Percentiles rank a stretch among this genome's conserved stretches.
Conservation (phyloP, 2,329 filamentous ascomycete genomes). For the Aspergillus aculeatus region DNA sequence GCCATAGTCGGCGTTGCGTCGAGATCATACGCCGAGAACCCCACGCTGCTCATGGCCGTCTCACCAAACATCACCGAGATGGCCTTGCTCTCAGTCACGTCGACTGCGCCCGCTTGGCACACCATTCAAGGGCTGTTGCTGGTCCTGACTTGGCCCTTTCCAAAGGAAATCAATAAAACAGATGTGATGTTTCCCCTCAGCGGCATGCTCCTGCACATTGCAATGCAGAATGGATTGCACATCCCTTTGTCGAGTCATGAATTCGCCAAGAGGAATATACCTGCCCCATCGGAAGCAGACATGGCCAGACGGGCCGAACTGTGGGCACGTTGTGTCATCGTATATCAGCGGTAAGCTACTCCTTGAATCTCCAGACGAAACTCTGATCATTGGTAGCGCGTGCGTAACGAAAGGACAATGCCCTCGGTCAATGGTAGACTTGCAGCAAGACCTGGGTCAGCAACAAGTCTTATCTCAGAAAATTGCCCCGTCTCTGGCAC, state of each 20-base stretch:
- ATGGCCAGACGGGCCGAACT: conserved; percentile 39
- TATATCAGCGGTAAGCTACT: conserved; percentile 38
- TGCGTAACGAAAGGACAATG: conserved; percentile 41
- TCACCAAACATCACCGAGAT: conserved; percentile 36
- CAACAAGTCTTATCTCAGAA: conserved; percentile 35
- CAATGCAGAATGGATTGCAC: conserved; percentile 45
- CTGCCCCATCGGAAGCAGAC: conserved; percentile 33
- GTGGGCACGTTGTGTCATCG: conserved; percentile 42
- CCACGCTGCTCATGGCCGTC: conserved; percentile 38
- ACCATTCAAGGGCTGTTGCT: conserved; percentile 40
- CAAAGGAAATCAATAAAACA: conserved; percentile 31
- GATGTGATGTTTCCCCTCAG: conserved; percentile 39
- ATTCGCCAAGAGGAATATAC: conserved; percentile 37
- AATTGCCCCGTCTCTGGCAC: conserved; percentile 33
- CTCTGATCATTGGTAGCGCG: conserved; percentile 24
- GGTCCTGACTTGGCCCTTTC: conserved; percentile 43
- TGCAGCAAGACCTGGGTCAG: conserved; percentile 38
- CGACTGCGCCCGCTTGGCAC: conserved; percentile 31
- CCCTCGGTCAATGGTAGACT: conserved; percentile 32
- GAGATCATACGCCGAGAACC: conserved; percentile 39
- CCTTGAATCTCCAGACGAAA: background rate
- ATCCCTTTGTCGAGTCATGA: conserved; percentile 45
- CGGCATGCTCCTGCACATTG: conserved; percentile 41
- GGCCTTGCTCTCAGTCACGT: conserved; percentile 35
- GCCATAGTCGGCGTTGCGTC: conserved; percentile 51